Evolutionary conservation across 805 yeast species (phyloP).

Genomic region (Sugiyamaella americana): DNA sequence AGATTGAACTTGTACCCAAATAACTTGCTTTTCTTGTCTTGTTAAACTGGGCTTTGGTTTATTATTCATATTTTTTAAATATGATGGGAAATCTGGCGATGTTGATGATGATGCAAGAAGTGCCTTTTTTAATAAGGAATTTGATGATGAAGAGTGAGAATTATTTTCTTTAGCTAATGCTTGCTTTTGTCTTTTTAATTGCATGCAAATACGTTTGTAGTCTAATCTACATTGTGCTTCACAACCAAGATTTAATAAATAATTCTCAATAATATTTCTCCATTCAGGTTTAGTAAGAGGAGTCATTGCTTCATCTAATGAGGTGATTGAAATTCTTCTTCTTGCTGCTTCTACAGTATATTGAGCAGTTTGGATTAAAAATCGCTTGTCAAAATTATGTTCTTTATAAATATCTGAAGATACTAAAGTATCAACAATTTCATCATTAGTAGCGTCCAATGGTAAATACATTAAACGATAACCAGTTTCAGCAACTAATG

Average conservation of each 20-base stretch:
- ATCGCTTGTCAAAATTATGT: constrained; percentile 48
- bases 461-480: constrained; percentile 51
- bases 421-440: constrained; percentile 45
- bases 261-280: constrained; percentile 70
- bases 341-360: constrained; percentile 54
- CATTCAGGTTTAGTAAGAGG: constrained; percentile 53
- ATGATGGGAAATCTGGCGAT: constrained; percentile 23
- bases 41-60: constrained; percentile 32
- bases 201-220: constrained; percentile 44
- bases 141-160: constrained; percentile 1
- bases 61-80: constrained; percentile 24
- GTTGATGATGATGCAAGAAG: constrained; percentile 27
- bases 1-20: constrained; percentile 63
- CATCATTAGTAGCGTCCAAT: constrained; percentile 42
- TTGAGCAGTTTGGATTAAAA: constrained; percentile 53
- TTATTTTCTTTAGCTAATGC: constrained; percentile 8
- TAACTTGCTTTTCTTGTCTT: constrained; percentile 49
- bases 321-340: constrained; percentile 6
- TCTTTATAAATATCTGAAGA: constrained; percentile 61
- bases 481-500: constrained; percentile 30
- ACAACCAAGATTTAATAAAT: constrained; percentile 28
- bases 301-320: constrained; percentile 15
- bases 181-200: constrained; percentile 19
- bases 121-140: constrained; percentile 31
- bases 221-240: constrained; percentile 56